Percentiles rank a stretch among this genome's conserved stretches.
phyloP scores from a whole-genome alignment of 306 rosid species.

The Pyrus betulifolia region DNA sequence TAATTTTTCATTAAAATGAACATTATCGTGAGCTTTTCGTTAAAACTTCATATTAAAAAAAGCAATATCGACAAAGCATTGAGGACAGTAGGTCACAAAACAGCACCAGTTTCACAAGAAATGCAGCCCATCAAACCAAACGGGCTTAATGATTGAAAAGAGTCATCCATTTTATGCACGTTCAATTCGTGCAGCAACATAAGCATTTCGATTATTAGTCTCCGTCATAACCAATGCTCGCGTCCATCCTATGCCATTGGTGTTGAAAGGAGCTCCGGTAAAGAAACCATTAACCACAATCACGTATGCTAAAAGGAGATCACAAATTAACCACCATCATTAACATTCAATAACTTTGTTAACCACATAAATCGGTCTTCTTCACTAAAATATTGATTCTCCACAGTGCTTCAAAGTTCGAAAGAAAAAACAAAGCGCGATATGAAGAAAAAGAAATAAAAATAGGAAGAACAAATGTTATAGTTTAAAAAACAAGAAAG shows the following conservation, averaged over 20 bases:
- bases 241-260: not conserved
- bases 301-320: not conserved
- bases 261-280: not conserved
- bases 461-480: not conserved
- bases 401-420: not conserved
- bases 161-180: not conserved
- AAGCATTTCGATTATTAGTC: not conserved
- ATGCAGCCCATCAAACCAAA: no score
- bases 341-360: not conserved
- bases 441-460: not conserved
- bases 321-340: not conserved
- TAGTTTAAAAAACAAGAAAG: not conserved
- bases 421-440: not conserved
- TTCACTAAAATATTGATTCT: not conserved
- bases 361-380: not conserved
- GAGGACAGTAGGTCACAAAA: not conserved
- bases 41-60: no score
- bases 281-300: not conserved
- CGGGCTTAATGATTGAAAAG: no score
- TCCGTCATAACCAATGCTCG: not conserved
- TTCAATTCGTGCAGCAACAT: not conserved
- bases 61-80: not conserved
- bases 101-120: no score
- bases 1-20: no score
- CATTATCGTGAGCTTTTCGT: no score